phyloP scores from a whole-genome alignment of 2,329 filamentous ascomycete species.

The Colletotrichum gloeosporioides region DNA sequence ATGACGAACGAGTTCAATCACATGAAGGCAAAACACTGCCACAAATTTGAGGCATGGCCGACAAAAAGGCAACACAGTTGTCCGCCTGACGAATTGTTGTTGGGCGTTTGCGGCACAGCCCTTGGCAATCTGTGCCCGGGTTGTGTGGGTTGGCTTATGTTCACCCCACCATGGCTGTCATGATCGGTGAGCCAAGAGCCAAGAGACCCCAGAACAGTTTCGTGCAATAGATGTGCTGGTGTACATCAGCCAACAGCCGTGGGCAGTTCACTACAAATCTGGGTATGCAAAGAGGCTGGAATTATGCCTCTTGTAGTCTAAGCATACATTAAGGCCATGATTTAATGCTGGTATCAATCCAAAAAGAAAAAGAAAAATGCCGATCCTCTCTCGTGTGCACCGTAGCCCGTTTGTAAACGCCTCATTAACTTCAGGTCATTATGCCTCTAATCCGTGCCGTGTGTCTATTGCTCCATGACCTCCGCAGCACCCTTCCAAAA shows the following conservation, averaged over 20 bases:
- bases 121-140: not conserved
- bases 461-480: conserved; percentile 25
- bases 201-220: not conserved
- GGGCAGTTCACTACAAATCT: not conserved
- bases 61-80: not conserved
- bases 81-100: not conserved
- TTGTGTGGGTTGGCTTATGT: not conserved
- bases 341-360: not conserved
- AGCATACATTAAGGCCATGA: not conserved
- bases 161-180: not conserved
- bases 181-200: not conserved
- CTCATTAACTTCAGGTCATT: not conserved
- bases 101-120: not conserved
- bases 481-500: conserved; percentile 46
- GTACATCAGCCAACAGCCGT: not conserved
- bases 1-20: not conserved
- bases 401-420: not conserved
- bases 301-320: not conserved
- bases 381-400: not conserved
- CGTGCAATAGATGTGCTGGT: not conserved
- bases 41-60: not conserved
- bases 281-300: not conserved
- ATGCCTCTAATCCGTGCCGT: not conserved
- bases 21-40: not conserved
- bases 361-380: not conserved